Base-by-base conservation (phyloP, 2,329 filamentous ascomycete species). In the Colletotrichum sp. region DNA sequence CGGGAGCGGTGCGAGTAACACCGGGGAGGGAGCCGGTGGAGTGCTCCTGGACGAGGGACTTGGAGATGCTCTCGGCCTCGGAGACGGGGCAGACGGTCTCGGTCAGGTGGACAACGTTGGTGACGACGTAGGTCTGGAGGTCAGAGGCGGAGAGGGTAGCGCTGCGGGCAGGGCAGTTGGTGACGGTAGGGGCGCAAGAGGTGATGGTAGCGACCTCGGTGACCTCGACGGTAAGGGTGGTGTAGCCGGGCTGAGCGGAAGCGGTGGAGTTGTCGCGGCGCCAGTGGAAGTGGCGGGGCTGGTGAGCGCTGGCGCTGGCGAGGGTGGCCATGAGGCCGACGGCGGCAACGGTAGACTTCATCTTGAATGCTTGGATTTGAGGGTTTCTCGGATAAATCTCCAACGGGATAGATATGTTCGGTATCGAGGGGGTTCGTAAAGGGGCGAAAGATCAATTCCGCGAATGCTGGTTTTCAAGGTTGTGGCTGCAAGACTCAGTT, bases 171-270 rank as follows among this genome's bases (percentile, higher is more conserved):
- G 86, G 86, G 84, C 91, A 92, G 90, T 91, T 85, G 83, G 90
- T 91, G 81, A 91, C 87, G 72, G 88, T 89, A 72, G 90, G 85
- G 77, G 86, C 89, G 82, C 90, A 92, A 74, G 89, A 91, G 80
- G 88, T 92, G 84, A 92, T 86, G 83, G 90, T 92, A 77, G 89
- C 85, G 78, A 90, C 84, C 82, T 90, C 84, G 75, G 90, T 92
- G 82, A 87, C 84, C 86, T 88, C 87, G 85, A 92, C 86, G 79
- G 89, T 87, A 75, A 87, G 78, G 49, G 87, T 88, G 69, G 86
- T 87, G 79, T 82, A 75, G 71, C 78, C 79, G 72, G 75, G 71
- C 39, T 55, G 62, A 25, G 59, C 71, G 22, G 75, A 52, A 34
- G 72, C 73, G 74, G 78, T 69, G 66, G 77, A 66, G 72, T 78